These are phyloP conservation scores for Lyophyllum shimeji DNA, from an alignment of 768 basidiomycete species.

Conservation along the genomic window DNA sequence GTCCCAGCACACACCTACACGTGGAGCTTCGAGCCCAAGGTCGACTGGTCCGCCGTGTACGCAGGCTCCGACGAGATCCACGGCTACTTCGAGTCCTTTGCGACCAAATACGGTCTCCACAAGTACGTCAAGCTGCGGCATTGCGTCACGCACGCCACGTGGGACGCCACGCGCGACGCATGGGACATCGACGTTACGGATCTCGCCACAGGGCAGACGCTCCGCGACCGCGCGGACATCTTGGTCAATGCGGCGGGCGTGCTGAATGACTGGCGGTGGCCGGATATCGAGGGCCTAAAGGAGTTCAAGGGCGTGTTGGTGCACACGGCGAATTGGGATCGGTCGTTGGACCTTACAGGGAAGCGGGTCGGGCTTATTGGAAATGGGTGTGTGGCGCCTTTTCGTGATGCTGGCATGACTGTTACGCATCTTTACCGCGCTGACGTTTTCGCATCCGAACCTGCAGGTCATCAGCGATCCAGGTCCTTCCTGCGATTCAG, in stretches of 20 bases:
- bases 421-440: neutral
- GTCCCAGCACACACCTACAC: conserved; percentile 31
- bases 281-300: conserved; percentile 33
- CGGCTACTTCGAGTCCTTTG: conserved; percentile 28
- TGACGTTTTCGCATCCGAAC: neutral
- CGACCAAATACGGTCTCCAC: conserved; percentile 27
- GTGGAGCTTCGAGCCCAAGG: conserved; percentile 32
- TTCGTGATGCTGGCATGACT: too few species aligned
- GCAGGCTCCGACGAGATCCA: conserved; percentile 29
- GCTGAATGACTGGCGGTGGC: conserved; percentile 39
- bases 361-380: conserved; percentile 40
- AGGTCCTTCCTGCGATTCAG: conserved; percentile 32
- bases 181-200: conserved; percentile 31
- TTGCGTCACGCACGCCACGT: conserved; percentile 26
- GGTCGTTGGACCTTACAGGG: conserved; percentile 27
- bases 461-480: conserved; percentile 33
- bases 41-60: conserved; percentile 32
- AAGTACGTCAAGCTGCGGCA: conserved; percentile 31
- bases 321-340: conserved; percentile 36
- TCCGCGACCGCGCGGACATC: conserved; percentile 29
- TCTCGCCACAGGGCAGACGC: conserved; percentile 12
- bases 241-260: conserved; percentile 32
- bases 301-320: conserved; percentile 32
- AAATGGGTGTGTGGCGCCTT: conserved; percentile 27
- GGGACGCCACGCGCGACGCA: conserved; percentile 24